Evolutionary conservation across 2,329 filamentous ascomycete species (phyloP), one percentile per base, ranked within the genome.

Genomic region (Penicillium decumbens): DNA sequence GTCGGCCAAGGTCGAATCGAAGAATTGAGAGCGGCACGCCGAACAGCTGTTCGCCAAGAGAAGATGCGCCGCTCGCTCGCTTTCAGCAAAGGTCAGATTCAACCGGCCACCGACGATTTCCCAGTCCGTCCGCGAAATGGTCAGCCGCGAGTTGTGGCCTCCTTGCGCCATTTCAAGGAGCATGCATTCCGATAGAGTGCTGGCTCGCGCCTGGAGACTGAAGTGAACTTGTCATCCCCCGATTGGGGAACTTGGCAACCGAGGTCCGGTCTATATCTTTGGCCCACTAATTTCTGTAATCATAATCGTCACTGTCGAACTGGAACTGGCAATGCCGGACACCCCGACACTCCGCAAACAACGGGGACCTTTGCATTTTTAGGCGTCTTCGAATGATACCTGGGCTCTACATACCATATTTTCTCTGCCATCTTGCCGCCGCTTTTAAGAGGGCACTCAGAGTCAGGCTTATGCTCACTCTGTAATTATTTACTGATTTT

Each of bases 1-100:
- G 75, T 96, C 15, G 90, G 84, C 62, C 89, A 95, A 67, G 85
- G 86, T 13, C 81, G 83, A 4, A 88, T 96, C 51, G 90, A 96
- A 58, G 80, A 84, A 58, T 80, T 87, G 53, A 77, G 92, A 41
- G 77, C 81, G 41, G 84, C 90, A 63, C 79, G 88, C 43, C 80
- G 85, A 42, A 76, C 78, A 5, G 69, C 71, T 3, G 67, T 73
- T 32, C 65, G 71, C 35, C 64, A 72, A 53, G 70, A 73, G 40
- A 72, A 71, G 55, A 51, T 70, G 49, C 65, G 71, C 18, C 63
- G 67, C 24, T 74, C 71, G 20, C 57, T 67, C 25, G 63, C 71
- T 18, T 53, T 67, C 42, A 65, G 57, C 41, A 67, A 70, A 49
- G 67, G 67, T 27, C 60, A 65, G 39, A 60, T 68, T 20, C 58